A percentile compares a stretch with the other conserved stretches of the same genome.
phyloP scores from a whole-genome alignment of 306 rosid genomes.

The Citrullus colocynthis region DNA sequence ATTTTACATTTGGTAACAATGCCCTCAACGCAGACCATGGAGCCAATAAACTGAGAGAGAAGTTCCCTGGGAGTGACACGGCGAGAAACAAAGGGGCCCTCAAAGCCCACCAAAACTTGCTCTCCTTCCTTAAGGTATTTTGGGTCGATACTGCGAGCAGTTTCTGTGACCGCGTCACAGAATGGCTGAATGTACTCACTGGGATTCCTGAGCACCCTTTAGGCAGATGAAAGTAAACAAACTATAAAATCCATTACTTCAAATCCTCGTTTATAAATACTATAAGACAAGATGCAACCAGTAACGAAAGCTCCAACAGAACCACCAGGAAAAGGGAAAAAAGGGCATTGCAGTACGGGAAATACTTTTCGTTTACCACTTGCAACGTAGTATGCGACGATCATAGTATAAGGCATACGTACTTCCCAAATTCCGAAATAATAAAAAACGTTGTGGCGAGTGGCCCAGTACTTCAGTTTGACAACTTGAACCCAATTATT shows the following conservation, averaged over 20 bases:
- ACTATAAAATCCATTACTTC: background rate
- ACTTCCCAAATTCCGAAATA: background rate
- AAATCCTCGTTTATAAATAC: background rate
- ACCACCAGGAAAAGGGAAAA: background rate
- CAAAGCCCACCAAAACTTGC: conserved; percentile 76
- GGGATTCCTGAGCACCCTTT: conserved; percentile 72
- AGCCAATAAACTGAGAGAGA: conserved; percentile 78
- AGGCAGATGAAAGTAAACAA: background rate
- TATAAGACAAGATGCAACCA: background rate
- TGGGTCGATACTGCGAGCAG: conserved; percentile 51
- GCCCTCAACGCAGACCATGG: conserved; percentile 94
- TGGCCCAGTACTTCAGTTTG: background rate
- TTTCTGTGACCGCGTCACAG: conserved; percentile 84
- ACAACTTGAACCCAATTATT: background rate
- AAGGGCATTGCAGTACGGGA: background rate
- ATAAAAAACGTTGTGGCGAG: background rate
- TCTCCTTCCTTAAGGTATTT: conserved; percentile 85
- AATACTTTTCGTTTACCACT: background rate
- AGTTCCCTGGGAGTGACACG: conserved; percentile 83
- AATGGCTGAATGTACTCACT: conserved; percentile 81
- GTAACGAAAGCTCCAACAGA: background rate
- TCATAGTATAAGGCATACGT: background rate
- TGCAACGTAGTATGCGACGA: background rate
- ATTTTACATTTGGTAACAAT: conserved; percentile 81
- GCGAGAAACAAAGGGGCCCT: conserved; percentile 89